Base-by-base conservation (phyloP, 768 basidiomycete species). In the Pleurotus sapidus region DNA sequence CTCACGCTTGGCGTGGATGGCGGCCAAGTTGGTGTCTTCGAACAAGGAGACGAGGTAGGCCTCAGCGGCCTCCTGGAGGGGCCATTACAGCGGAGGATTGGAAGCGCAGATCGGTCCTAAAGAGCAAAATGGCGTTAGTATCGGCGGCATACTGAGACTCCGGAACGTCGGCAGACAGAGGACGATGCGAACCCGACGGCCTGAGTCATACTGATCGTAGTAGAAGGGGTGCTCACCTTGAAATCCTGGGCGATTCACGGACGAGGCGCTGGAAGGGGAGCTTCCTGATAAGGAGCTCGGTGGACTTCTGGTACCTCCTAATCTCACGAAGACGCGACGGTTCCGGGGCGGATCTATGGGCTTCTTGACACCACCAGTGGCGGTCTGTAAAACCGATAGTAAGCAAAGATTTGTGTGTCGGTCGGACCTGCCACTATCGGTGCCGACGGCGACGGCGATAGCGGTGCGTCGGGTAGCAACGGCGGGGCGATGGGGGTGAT, bases 241-340 rank as follows among this genome's bases (percentile, higher is more conserved):
- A 95, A 94, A 74, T 93, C 93, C 75, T 94, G 92, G n/a, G 92
- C 92, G 65, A 95, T 94, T 95, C 89, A 82, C 93, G 93, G 62
- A 98, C 95, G 66, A 98, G 87, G 67, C 95, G 86, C 79, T 98
- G 95, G 94, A 98, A 98, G 64, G 96, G 96, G 61, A 98, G 91
- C 88, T 98, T 98, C 80, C 96, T 85, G 83, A 98, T 98, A 68
- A 98, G 86, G 64, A 99, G 88, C 83, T 98, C 96, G 63, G 96
- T 98, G 60, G 93, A 95, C 83, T 97, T 97, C 77, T 98, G 95
- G 83, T 98, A 97, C 74, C 95, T 84, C 71, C 96, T 82, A 68
- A 98, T 98, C 78, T 98, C 95, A 84, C 96, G 95, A 63, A 99
- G 93, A 64, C n/a, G 96, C 96, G 81, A 99, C 96, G 64, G 96